Evolutionary conservation across 129 eudicot species (phyloP).

Genomic region (Lactuca sativa): DNA sequence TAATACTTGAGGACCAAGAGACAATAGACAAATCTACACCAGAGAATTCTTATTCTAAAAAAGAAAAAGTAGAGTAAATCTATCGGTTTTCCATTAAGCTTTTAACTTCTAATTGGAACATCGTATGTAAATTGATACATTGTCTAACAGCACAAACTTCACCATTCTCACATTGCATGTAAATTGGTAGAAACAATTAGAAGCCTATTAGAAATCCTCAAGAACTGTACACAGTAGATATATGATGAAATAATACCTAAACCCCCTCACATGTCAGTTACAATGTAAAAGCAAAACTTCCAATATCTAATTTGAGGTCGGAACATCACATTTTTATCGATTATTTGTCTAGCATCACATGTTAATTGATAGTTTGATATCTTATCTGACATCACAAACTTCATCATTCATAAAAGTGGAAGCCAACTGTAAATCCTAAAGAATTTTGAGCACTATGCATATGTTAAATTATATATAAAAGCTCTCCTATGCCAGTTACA

Average conservation of each 20-base stretch:
- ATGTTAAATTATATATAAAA: not conserved
- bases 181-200: not conserved
- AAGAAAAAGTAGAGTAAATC: not conserved
- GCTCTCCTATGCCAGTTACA: not conserved
- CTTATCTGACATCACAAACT: not conserved
- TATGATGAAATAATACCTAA: not conserved
- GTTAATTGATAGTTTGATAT: not conserved
- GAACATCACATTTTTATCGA: not conserved
- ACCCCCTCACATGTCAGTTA: not conserved
- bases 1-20: not conserved
- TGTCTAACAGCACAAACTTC: constrained; percentile 5
- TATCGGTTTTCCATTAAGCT: not conserved
- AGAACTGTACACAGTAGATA: not conserved
- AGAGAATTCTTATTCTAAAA: too few species aligned
- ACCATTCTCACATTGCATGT: not conserved
- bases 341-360: not conserved
- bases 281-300: too few species aligned
- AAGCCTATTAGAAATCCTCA: not conserved
- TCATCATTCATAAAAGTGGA: not conserved
- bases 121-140: not conserved
- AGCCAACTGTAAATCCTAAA: not conserved
- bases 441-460: not conserved
- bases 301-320: not conserved
- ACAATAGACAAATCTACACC: too few species aligned
- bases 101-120: not conserved